Evolutionary conservation across 148 eudicot species (phyloP).

Genomic region (Rhododendron henanense): DNA sequence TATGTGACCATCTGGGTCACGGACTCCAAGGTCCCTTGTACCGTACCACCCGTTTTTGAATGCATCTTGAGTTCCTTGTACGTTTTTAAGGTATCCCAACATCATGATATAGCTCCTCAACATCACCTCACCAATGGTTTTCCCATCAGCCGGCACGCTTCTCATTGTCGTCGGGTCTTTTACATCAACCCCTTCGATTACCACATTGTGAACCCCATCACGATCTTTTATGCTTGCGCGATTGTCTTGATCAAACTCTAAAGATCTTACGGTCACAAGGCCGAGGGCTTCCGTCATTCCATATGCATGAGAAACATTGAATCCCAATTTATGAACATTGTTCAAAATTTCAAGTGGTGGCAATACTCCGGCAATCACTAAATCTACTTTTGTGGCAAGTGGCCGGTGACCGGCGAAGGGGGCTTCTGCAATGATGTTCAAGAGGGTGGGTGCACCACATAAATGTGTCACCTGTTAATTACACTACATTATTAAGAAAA

Average conservation of each 20-base stretch:
- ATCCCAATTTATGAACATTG: slow-evolving; percentile 25
- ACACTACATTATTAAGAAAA: no score
- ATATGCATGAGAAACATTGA: slow-evolving; percentile 20
- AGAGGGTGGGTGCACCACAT: no score
- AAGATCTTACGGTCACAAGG: slow-evolving; percentile 7
- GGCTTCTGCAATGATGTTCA: no score
- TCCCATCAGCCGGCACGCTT: slow-evolving; percentile 33
- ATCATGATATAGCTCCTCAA: slow-evolving; percentile 32
- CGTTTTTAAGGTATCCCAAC: slow-evolving; percentile 35
- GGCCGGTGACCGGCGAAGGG: slow-evolving; percentile 17
- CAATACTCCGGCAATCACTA: slow-evolving; percentile 54
- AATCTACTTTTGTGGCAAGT: slow-evolving; percentile 27
- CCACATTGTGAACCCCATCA: slow-evolving; percentile 13
- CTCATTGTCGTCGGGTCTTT: slow-evolving; percentile 30
- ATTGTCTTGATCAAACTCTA: neutral
- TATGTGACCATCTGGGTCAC: slow-evolving; percentile 21
- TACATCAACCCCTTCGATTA: slow-evolving; percentile 36
- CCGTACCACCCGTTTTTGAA: slow-evolving; percentile 35
- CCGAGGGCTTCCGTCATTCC: slow-evolving; percentile 48
- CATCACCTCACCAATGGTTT: slow-evolving; percentile 37
- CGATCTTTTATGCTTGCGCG: neutral
- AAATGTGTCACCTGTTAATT: no score
- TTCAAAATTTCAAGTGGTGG: slow-evolving; percentile 36
- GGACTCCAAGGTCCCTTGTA: slow-evolving; percentile 29
- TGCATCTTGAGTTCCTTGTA: slow-evolving; percentile 20